Percentiles rank a stretch among this genome's conserved stretches.
phyloP scores from a whole-genome alignment of 163 green algal species.

The Volvox carteri region DNA sequence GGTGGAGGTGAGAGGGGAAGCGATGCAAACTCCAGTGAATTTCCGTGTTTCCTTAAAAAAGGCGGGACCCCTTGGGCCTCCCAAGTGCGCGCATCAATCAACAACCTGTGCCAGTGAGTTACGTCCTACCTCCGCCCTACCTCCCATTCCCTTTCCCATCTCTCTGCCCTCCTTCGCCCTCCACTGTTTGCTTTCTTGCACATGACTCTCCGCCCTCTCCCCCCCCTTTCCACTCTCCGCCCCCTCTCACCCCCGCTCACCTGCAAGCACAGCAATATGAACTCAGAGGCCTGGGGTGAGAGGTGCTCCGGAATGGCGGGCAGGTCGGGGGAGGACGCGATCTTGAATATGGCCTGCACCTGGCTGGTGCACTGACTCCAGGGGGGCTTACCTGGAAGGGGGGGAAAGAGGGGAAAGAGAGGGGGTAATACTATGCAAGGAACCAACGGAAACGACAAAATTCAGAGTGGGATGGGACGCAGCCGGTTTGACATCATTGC shows the following conservation, averaged over 20 bases:
- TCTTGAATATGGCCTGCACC: constrained; percentile 82
- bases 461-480: not conserved
- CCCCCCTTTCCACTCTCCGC: not conserved
- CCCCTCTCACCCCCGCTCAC: constrained; percentile 7
- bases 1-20: no score
- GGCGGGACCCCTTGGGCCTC: no score
- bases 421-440: not conserved
- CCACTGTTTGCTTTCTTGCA: not conserved
- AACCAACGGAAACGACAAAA: no score
- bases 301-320: constrained; percentile 79
- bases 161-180: not conserved
- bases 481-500: no score
- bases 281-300: constrained; percentile 74
- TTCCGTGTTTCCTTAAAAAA: no score
- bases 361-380: constrained; percentile 75
- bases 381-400: constrained; percentile 71
- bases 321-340: constrained; percentile 73
- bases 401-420: not conserved
- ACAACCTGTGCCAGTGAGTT: no score
- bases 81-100: no score
- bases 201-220: not conserved
- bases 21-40: no score
- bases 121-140: not conserved
- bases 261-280: constrained; percentile 81
- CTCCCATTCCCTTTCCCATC: not conserved